Conservation (phyloP, 2,329 filamentous ascomycete genomes). For the Zalaria sp. region DNA sequence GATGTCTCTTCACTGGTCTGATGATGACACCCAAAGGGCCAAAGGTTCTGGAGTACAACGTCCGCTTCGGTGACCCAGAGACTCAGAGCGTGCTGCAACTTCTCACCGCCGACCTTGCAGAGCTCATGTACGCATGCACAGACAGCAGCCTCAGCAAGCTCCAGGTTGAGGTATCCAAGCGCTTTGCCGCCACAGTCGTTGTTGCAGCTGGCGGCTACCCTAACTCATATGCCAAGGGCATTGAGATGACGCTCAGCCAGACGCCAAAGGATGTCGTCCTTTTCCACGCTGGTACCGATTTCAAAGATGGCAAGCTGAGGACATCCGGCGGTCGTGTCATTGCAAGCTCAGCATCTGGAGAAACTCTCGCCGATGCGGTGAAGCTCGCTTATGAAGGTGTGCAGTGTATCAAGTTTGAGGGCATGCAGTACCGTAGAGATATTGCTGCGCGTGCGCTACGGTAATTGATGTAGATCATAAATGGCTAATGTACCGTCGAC, state of each 20-base stretch:
- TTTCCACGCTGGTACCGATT: constrained; percentile 83
- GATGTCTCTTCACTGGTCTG: constrained; percentile 75
- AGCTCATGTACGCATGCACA: constrained; percentile 77
- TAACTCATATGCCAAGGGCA: constrained; percentile 70
- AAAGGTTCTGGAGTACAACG: constrained; percentile 83
- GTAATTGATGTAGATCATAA: not conserved
- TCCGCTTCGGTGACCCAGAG: constrained; percentile 84
- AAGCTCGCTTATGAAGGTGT: constrained; percentile 79
- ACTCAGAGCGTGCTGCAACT: constrained; percentile 76
- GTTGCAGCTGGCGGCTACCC: constrained; percentile 88
- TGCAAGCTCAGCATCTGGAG: constrained; percentile 68
- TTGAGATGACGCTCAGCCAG: constrained; percentile 37
- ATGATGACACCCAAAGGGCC: constrained; percentile 79
- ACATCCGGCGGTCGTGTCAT: constrained; percentile 86
- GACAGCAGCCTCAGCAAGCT: constrained; percentile 53
- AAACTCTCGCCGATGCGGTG: constrained; percentile 68
- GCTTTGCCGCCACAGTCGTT: constrained; percentile 83
- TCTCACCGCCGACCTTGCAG: constrained; percentile 72
- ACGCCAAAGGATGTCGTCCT: constrained; percentile 41
- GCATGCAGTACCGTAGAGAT: constrained; percentile 85
- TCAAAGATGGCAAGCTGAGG: constrained; percentile 49
- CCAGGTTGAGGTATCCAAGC: constrained; percentile 19
- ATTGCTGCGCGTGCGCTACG: constrained; percentile 39
- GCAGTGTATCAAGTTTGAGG: constrained; percentile 64
- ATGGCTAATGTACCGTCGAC: not conserved